Base-by-base conservation (phyloP, 2,329 filamentous ascomycete species). In the Emericellopsis cladophorae region DNA sequence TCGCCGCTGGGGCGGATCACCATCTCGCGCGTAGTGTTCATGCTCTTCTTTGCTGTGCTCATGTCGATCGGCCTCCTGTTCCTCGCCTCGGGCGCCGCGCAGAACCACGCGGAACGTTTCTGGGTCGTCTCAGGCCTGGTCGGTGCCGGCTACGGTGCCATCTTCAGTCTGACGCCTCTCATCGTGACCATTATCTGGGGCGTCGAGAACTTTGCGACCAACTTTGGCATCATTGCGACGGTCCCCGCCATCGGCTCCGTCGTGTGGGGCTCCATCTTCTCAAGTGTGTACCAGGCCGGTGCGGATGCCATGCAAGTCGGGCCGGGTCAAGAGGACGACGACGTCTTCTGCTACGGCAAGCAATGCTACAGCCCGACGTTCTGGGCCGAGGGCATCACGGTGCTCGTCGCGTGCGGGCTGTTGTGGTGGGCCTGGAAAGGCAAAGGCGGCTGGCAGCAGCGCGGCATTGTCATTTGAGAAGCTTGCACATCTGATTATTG, bases 131-230 rank as follows among this genome's bases (percentile, higher is more conserved):
- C 87, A 0, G 76, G 82, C 0, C 71, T 89, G 2, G 79, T 98
- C 7, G 92, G 92, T 7, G 81, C 88, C 2, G 92, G 92, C 36
- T 96, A 98, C 55, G 92, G 92, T 36, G 89, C 89, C 26, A 77
- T 89, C 18, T 98, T 96, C 66, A 84, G 79, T 37, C 72, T 96
- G 6, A 84, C 84, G 0, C 92, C 92, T 2, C 89, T 96, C 48
- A 85, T 96, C 42, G 83, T 95, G 50, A 87, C 81, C n/a, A 88
- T 95, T 9, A 90, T 98, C 36, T 98, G 92, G 92, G 92, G 92
- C 22, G 88, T 95, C 0, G 89, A 96, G 66, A 98, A 96, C 58
- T 96, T 98, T 56, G 92, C 87, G 43, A 98, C 92, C 1, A 96
- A 98, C 53, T 98, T 90, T 79, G 92, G 92, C 9, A 89, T 96